Percentiles rank a stretch among this genome's conserved stretches.
phyloP scores from a whole-genome alignment of 2,329 filamentous ascomycete species.

The Apiospora hydei region DNA sequence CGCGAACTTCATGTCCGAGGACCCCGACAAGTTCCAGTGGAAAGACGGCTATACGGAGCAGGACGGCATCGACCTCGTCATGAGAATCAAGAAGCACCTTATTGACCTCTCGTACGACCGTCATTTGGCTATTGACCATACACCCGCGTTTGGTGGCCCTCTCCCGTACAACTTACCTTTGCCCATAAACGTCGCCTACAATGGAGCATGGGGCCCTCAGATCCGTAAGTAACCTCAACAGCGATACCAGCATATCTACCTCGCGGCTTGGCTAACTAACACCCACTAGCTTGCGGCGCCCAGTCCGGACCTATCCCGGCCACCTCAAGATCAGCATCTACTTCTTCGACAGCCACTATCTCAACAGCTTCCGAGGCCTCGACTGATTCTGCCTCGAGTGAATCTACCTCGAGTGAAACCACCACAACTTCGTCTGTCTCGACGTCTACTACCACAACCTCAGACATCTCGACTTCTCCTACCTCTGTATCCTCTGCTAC shows the following conservation, averaged over 20 bases:
- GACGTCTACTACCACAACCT: too few species aligned
- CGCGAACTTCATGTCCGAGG: conserved; percentile 6
- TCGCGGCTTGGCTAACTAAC: not conserved
- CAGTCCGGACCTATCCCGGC: not conserved
- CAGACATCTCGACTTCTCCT: too few species aligned
- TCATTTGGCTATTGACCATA: not conserved
- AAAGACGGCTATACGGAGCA: not conserved
- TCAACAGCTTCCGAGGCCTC: too few species aligned
- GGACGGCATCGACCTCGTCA: not conserved
- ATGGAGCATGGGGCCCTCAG: conserved; percentile 3
- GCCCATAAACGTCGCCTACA: not conserved
- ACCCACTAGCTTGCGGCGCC: not conserved
- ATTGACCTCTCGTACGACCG: not conserved
- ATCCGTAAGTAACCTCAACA: not conserved
- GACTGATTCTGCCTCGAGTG: too few species aligned
- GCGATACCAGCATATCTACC: not conserved
- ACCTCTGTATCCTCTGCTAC: too few species aligned
- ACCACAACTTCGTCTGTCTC: too few species aligned
- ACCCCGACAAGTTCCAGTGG: conserved; percentile 10
- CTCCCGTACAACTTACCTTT: not conserved
- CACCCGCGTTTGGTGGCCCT: not conserved
- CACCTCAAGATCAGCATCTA: too few species aligned
- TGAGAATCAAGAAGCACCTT: not conserved
- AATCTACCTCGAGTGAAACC: too few species aligned
- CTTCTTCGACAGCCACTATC: too few species aligned